Percentiles rank a stretch among this genome's conserved stretches.
Conservation (phyloP, 805 yeast species). For the Starmerella tilneyi region DNA sequence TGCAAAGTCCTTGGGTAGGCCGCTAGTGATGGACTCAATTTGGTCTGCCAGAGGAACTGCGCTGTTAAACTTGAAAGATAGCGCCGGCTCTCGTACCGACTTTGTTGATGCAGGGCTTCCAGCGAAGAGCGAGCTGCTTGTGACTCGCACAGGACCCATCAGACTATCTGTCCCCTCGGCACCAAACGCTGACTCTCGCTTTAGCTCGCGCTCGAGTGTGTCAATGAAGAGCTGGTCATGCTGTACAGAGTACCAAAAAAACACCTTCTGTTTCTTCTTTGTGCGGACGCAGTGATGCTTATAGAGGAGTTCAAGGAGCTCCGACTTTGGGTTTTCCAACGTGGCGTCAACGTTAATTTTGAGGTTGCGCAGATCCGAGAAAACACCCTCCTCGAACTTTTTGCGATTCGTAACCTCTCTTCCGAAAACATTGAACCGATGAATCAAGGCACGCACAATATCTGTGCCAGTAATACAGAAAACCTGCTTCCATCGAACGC, state of each 20-base stretch:
- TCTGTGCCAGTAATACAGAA: slow-evolving; percentile 93
- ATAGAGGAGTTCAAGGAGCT: slow-evolving; percentile 69
- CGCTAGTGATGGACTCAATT: slow-evolving; percentile 14
- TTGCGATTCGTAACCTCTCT: slow-evolving; percentile 72
- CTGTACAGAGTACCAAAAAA: slow-evolving; percentile 93
- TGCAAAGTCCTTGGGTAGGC: neutral
- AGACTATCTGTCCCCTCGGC: too few relatives aligned
- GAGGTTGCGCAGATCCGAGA: slow-evolving; percentile 75
- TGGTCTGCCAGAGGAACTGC: slow-evolving; percentile 31
- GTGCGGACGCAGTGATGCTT: slow-evolving; percentile 82
- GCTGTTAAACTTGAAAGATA: slow-evolving; percentile 55
- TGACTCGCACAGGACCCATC: neutral
- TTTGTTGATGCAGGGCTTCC: slow-evolving; percentile 43
- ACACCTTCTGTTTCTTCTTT: slow-evolving; percentile 92
- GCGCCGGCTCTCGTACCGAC: slow-evolving; percentile 64
- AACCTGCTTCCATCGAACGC: slow-evolving; percentile 81
- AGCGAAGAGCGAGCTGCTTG: too few relatives aligned
- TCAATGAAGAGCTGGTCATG: slow-evolving; percentile 86
- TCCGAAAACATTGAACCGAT: slow-evolving; percentile 81
- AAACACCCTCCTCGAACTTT: slow-evolving; percentile 93
- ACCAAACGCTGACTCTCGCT: slow-evolving; percentile 9
- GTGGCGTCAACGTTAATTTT: slow-evolving; percentile 76
- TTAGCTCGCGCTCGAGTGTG: slow-evolving; percentile 77
- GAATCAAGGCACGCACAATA: slow-evolving; percentile 84
- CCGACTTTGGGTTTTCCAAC: slow-evolving; percentile 78